Evolutionary conservation across 768 basidiomycete species (phyloP).

Genomic region (Termitomyces sp.): DNA sequence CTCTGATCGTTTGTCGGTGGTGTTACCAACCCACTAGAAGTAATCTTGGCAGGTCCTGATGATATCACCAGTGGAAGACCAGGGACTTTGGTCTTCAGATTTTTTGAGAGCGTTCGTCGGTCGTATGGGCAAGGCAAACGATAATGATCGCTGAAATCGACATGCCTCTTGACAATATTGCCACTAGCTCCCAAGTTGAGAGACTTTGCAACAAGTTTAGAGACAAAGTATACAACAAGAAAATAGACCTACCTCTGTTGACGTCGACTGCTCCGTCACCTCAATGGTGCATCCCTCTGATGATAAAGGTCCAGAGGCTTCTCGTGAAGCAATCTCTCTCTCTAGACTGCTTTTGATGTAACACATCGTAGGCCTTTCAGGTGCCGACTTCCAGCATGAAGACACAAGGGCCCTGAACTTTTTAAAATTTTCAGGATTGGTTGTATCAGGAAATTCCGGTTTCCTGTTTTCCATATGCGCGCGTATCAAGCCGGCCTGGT

Average conservation of each 20-base stretch:
- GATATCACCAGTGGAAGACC: neutral
- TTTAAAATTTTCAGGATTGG: neutral
- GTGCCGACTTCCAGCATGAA: slow-evolving; percentile 4
- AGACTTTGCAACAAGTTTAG: neutral
- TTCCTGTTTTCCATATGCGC: neutral
- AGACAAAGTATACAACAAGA: neutral
- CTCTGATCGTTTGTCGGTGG: neutral
- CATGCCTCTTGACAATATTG: neutral
- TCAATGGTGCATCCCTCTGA: no score
- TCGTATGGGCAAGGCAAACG: neutral
- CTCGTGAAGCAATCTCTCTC: neutral
- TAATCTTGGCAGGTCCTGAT: neutral
- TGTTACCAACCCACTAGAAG: neutral
- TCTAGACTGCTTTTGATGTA: neutral
- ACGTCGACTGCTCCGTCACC: neutral
- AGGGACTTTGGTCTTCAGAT: neutral
- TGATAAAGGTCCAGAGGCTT: neutral
- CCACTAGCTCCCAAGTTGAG: neutral
- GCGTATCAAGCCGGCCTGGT: neutral
- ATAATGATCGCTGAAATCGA: neutral
- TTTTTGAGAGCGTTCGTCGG: neutral
- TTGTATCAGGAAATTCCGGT: neutral
- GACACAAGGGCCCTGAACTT: neutral
- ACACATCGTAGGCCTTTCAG: slow-evolving; percentile 4
- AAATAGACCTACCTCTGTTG: neutral